Percentiles rank a stretch among this genome's conserved stretches.
These are phyloP conservation scores for Bifiguratus adelaidae DNA, from an alignment of 192 early-diverging fungal genomes.

Conservation along the genomic window DNA sequence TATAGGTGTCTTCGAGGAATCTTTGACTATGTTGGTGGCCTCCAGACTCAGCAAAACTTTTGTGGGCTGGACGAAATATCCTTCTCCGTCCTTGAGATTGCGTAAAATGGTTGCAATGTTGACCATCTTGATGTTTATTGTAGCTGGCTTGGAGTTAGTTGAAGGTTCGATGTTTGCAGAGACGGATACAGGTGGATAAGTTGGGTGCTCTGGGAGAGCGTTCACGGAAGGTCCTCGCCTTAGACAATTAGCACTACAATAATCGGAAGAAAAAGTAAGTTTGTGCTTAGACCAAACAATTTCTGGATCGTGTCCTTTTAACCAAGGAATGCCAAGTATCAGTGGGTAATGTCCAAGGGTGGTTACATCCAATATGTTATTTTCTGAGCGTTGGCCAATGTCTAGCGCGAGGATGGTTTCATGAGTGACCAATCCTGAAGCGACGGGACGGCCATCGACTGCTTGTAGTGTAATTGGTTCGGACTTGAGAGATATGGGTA, in stretches of 20 bases:
- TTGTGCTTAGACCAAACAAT: background rate
- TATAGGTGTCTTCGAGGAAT: too few species aligned
- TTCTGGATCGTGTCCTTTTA: background rate
- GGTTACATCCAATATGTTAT: background rate
- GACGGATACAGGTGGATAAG: too few species aligned
- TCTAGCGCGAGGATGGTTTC: background rate
- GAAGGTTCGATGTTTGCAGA: too few species aligned
- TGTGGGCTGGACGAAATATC: too few species aligned
- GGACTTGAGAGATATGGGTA: background rate
- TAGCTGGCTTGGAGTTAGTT: too few species aligned
- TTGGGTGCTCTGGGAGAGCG: too few species aligned
- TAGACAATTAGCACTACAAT: background rate
- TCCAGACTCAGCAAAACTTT: too few species aligned
- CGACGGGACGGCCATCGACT: background rate
- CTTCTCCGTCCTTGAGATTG: too few species aligned
- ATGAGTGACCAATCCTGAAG: background rate
- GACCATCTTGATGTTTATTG: too few species aligned
- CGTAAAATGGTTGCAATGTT: too few species aligned
- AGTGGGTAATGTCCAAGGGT: background rate
- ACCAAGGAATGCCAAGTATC: constrained; percentile 3
- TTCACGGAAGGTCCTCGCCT: too few species aligned
- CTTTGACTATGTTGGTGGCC: too few species aligned
- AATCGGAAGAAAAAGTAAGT: background rate
- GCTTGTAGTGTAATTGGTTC: background rate
- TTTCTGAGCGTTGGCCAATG: background rate